Evolutionary conservation across 78 protist species (phyloP).

Genomic region (Speleostelium caveatum): DNA sequence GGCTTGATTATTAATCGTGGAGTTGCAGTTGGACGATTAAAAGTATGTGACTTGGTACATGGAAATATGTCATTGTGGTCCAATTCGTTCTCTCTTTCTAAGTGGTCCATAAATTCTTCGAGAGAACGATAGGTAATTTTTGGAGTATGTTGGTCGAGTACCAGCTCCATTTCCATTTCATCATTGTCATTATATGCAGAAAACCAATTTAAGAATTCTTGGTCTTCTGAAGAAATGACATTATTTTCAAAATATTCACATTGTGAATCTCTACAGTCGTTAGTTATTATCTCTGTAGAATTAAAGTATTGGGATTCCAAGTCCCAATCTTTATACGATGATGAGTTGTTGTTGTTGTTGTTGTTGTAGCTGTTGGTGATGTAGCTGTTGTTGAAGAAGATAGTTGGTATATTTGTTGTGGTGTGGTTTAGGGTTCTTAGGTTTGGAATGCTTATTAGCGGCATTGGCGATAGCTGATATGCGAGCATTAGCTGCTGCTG

Average conservation of each 20-base stretch:
- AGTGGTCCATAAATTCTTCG: slow-evolving; percentile 25
- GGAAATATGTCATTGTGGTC: slow-evolving; percentile 29
- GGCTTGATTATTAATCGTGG: slow-evolving; percentile 33
- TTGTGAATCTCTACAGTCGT: not conserved
- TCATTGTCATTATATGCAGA: slow-evolving; percentile 22
- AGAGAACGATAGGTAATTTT: slow-evolving; percentile 19
- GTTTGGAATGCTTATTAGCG: too few relatives aligned
- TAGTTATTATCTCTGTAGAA: not conserved
- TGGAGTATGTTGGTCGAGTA: slow-evolving; percentile 1
- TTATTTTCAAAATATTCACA: not conserved
- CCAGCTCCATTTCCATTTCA: not conserved
- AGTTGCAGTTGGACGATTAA: slow-evolving; percentile 29
- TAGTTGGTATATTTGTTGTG: too few relatives aligned
- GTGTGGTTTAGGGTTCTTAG: too few relatives aligned
- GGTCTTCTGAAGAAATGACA: not conserved
- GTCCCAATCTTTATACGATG: too few relatives aligned
- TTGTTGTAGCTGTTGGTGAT: too few relatives aligned
- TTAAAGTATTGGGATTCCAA: not conserved
- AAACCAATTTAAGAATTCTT: slow-evolving; percentile 36
- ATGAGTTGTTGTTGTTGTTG: too few relatives aligned
- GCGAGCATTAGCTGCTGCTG: too few relatives aligned
- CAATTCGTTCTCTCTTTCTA: slow-evolving; percentile 11
- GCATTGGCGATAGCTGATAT: too few relatives aligned
- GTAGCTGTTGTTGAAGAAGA: too few relatives aligned
- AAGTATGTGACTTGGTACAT: slow-evolving; percentile 49